A percentile compares a stretch with the other conserved stretches of the same genome.
Conservation (phyloP, 306 rosid genomes). For the Crotalaria pallida region DNA sequence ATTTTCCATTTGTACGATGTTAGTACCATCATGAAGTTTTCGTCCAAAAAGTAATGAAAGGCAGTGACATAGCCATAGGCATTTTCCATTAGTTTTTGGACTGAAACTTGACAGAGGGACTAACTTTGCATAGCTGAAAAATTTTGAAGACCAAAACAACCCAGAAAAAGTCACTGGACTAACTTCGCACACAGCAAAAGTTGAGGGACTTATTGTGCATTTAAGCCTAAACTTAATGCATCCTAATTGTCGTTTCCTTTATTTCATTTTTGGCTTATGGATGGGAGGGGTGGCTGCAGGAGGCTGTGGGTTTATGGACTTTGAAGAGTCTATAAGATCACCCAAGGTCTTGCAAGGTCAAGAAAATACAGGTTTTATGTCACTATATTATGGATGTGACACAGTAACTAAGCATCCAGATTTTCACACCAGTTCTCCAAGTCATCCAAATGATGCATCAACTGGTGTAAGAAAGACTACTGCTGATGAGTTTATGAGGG, state of each 20-base stretch:
- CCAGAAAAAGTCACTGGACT: too few species aligned
- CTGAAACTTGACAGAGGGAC: too few species aligned
- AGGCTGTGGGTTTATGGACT: conserved; percentile 78
- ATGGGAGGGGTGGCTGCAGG: conserved; percentile 39
- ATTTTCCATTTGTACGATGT: too few species aligned
- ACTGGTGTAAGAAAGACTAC: conserved; percentile 42
- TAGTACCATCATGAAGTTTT: too few species aligned
- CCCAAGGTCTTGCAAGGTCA: conserved; percentile 99
- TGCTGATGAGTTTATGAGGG: conserved; percentile 60
- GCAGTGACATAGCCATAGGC: too few species aligned
- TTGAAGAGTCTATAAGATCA: conserved; percentile 80
- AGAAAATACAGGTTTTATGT: conserved; percentile 87
- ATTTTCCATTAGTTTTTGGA: too few species aligned
- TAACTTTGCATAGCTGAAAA: too few species aligned
- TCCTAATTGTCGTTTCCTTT: conserved; percentile 12
- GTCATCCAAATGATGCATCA: conserved; percentile 48
- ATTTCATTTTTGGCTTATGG: not conserved
- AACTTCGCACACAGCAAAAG: too few species aligned
- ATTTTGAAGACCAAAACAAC: too few species aligned
- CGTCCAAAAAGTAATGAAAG: too few species aligned
- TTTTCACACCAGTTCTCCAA: conserved; percentile 58
- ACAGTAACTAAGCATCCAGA: conserved; percentile 58
- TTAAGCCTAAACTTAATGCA: not conserved
- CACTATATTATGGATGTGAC: conserved; percentile 72
- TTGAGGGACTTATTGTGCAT: too few species aligned